Evolutionary conservation across 805 yeast genomes (phyloP).

Genomic region (Starmerella gropengiesseri): DNA sequence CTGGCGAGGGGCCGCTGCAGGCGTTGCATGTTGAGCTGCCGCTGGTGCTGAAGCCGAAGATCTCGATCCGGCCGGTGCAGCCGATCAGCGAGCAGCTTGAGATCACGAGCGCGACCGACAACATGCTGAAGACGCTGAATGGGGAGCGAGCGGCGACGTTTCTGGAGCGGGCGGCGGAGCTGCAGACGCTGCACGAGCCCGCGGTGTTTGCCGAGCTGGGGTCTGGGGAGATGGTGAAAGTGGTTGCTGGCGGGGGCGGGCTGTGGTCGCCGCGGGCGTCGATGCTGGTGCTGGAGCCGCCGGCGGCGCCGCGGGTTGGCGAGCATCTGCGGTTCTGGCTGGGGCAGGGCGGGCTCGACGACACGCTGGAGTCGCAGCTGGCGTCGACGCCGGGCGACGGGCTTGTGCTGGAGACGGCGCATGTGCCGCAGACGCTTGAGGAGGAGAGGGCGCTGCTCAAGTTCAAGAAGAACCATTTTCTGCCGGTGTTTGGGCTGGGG

Average conservation of each 20-base stretch:
- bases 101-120: slow-evolving; percentile 44
- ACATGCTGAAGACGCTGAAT: slow-evolving; percentile 49
- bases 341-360: slow-evolving; percentile 12
- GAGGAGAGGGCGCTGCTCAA: slow-evolving; percentile 19
- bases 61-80: slow-evolving; percentile 16
- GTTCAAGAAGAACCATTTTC: slow-evolving; percentile 17
- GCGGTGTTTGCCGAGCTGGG: slow-evolving; percentile 24
- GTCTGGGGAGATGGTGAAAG: slow-evolving; percentile 35
- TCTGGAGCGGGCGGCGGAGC: slow-evolving; percentile 32
- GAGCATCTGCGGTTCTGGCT: slow-evolving; percentile 36
- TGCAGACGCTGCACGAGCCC: slow-evolving; percentile 18
- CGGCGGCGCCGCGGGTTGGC: slow-evolving; percentile 39
- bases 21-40: slow-evolving; percentile 21
- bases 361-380: slow-evolving; percentile 20
- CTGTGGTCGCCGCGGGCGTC: slow-evolving; percentile 64
- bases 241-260: slow-evolving; percentile 69
- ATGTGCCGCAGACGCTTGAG: slow-evolving; percentile 22
- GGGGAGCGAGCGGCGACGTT: slow-evolving; percentile 45
- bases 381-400: slow-evolving; percentile 13
- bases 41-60: neutral
- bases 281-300: slow-evolving; percentile 54
- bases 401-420: slow-evolving; percentile 25
- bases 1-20: slow-evolving; percentile 9
- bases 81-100: slow-evolving; percentile 25
- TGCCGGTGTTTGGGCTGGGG: slow-evolving; percentile 27